Base-by-base conservation (phyloP, 2,329 filamentous ascomycete genomes). In the Cryoendolithus antarcticus region DNA sequence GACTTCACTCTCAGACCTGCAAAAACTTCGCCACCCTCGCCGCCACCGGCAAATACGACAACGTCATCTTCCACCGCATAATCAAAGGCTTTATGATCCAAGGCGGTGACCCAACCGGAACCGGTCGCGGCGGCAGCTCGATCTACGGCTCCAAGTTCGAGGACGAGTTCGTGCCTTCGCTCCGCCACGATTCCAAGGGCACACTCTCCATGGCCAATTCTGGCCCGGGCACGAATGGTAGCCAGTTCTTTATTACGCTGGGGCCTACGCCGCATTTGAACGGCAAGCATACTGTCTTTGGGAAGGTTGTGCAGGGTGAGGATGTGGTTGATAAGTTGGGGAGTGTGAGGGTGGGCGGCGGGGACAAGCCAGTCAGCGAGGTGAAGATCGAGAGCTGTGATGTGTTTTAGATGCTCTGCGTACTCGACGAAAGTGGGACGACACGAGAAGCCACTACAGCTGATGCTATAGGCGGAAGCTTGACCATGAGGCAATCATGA, bases 11-110 rank as follows among this genome's bases (percentile, higher is more conserved):
- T 24, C 37, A 57, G 55, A 58, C 54, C 35, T 56, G 50, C 51
- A 48, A 52, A 44, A 59, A 59, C 51, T 59, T 59, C 42, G 51
- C 56, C 32, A 54, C 50, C 9, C 48, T 58, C 30, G 56, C 55
- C 28, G 45, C 49, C 11, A 52, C 52, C 4, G 52, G 54, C 39
- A 55, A 58, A 36, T 58, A 59, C 46, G 51, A 59, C 49, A 51
- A 51, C 35, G 55, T 59, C 42, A 52, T 58, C 45, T 59, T 59
- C 48, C 56, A 59, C 46, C 48, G 54, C 31, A 57, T 56, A 42
- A 94, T 95, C 60, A 82, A 82, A 63, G 82, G 82, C 56, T 95
- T 95, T 66, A 96, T 96, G 89, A 86, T 91, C 56, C 91, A 96
- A 62, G 88, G 53, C 32, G 54, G 54, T 24, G 55, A 58, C 36